These are phyloP conservation scores for Elsinoe batatas DNA, from an alignment of 2,329 filamentous ascomycete genomes.

Conservation along the genomic window DNA sequence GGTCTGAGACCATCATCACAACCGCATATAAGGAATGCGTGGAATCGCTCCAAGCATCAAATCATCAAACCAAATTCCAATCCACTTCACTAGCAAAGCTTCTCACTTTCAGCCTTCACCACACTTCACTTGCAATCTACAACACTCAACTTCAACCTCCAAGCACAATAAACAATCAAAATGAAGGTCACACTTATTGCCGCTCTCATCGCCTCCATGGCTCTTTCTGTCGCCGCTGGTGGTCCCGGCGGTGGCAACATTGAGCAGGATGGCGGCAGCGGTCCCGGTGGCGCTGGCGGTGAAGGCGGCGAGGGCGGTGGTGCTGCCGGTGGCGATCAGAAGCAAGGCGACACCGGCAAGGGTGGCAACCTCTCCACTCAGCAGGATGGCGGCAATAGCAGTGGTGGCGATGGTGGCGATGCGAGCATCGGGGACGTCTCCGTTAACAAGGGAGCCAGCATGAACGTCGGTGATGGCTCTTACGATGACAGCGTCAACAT, in stretches of 20 bases:
- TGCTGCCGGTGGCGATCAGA: not conserved
- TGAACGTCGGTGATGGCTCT: too few relatives aligned
- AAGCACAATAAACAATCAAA: not conserved
- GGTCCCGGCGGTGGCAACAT: not conserved
- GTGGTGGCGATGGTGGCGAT: not conserved
- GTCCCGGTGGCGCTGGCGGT: not conserved
- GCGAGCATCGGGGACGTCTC: too few relatives aligned
- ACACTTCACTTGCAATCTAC: not conserved
- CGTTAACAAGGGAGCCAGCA: too few relatives aligned
- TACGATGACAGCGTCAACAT: too few relatives aligned
- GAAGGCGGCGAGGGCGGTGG: not conserved
- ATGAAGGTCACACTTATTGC: conserved; percentile 5
- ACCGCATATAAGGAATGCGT: not conserved
- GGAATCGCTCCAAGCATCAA: not conserved
- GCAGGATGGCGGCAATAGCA: not conserved
- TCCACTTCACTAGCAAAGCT: not conserved
- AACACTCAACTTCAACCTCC: not conserved
- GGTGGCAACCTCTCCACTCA: not conserved
- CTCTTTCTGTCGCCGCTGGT: not conserved
- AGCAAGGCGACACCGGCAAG: not conserved
- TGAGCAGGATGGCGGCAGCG: not conserved
- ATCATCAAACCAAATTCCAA: conserved; percentile 4
- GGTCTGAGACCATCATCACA: not conserved
- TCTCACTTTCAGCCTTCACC: not conserved
- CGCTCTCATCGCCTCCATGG: conserved; percentile 5